Conservation (phyloP, 306 rosid species). For the Crotalaria pallida region DNA sequence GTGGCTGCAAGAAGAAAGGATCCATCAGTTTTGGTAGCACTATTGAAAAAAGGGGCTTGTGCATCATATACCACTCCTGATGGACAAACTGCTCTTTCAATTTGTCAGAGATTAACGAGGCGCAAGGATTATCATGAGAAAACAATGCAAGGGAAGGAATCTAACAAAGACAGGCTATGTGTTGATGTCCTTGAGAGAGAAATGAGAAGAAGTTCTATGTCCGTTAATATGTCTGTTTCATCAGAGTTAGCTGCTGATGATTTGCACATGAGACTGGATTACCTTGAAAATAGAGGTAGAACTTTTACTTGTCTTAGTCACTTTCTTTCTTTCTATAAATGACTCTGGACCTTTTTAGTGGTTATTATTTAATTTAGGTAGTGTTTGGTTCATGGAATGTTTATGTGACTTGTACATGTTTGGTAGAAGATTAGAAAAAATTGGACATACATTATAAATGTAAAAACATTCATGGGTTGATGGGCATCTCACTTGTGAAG, state of each 20-base stretch:
- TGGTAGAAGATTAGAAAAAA: too few species aligned
- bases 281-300: slow-evolving; percentile 82
- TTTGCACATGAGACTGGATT: slow-evolving; percentile 54
- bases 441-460: too few species aligned
- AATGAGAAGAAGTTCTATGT: slow-evolving; percentile 58
- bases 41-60: slow-evolving; percentile 61
- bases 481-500: too few species aligned
- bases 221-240: slow-evolving; percentile 34
- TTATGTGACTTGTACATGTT: too few species aligned
- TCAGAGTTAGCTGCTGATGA: slow-evolving; percentile 52
- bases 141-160: slow-evolving; percentile 47
- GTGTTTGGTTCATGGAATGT: too few species aligned
- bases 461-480: too few species aligned
- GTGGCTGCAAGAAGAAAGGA: slow-evolving; percentile 89
- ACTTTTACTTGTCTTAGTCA: slow-evolving; percentile 5
- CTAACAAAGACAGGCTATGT: slow-evolving; percentile 83
- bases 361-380: not conserved
- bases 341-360: not conserved
- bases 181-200: slow-evolving; percentile 80
- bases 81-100: slow-evolving; percentile 79
- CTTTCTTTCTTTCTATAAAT: slow-evolving; percentile 11
- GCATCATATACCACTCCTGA: slow-evolving; percentile 56
- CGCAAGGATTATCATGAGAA: slow-evolving; percentile 59
- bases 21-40: slow-evolving; percentile 63
- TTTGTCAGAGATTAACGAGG: slow-evolving; percentile 81